Base-by-base conservation (phyloP, 352 stramenopile species). In the Hyaloperonospora brassicae region DNA sequence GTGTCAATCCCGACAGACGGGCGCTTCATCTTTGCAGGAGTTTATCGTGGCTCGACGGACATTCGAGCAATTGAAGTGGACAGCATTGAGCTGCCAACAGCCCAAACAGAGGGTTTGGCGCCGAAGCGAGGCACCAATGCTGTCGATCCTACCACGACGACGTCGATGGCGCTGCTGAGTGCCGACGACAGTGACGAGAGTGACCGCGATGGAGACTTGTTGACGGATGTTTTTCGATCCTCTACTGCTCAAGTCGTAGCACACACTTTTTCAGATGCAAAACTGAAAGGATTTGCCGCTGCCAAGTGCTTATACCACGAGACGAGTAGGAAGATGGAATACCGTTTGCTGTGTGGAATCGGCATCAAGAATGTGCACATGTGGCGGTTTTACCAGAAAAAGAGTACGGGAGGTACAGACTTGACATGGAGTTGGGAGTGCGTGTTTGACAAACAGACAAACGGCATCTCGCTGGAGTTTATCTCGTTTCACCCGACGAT, bases 301-400 rank as follows among this genome's bases (percentile, higher is more conserved):
- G 84, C 86, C 0, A 86, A 84, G 55, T 86, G 66, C 52, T 59
- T 93, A 25, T 55, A 74, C 8, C 65, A 63, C 1, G 62, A 77
- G 23, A 64, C 50, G 5, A 77, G 48, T 31, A 65, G 73, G 9
- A 67, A 58, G 35, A 87, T 59, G 0, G 81, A 93, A 52, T 93
- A 91, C 45, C 79, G 83, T 17, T 57, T 93, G 34, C 60, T 93
- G 1, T 93, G 81, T 49, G 84, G 84, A 2, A 72, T 93, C 5
- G 84, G 84, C 23, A 93, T 93, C 56, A 93, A 93, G 68, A 93
- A 87, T 52, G 59, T 93, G 21, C 84, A 93, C 50, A 67, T 93
- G 44, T 93, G 84, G 84, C 75, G 83, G 5, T 93, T 93, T 55
- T 89, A 76, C 55, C 73, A 73, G 38, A 62, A 77, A 14, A 55